Evolutionary conservation across 345 rosid species (phyloP).

Genomic region (Hirschfeldia incana): DNA sequence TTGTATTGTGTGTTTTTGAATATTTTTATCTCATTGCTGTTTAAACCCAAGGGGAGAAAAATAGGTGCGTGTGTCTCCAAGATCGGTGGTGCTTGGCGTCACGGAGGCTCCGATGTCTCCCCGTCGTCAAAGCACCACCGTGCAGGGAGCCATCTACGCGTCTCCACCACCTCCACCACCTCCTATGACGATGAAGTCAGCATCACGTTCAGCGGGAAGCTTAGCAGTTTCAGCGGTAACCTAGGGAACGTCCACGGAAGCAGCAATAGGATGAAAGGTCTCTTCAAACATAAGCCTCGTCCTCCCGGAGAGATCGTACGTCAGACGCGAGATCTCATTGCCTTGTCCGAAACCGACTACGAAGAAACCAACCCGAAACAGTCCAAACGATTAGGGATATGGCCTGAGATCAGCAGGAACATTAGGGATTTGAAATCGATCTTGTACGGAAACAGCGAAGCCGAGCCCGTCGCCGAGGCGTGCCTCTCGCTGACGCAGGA

Average conservation of each 20-base stretch:
- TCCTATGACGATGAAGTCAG: conserved; percentile 21
- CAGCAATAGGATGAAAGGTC: conserved; percentile 36
- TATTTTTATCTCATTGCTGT: background rate
- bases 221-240: conserved; percentile 32
- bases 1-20: background rate
- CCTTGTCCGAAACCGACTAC: background rate
- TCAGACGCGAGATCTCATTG: conserved; percentile 32
- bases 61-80: conserved; percentile 46
- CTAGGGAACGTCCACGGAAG: conserved; percentile 30
- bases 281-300: conserved; percentile 29
- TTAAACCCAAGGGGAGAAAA: background rate
- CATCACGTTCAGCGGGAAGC: conserved; percentile 35
- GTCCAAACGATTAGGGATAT: conserved; percentile 19
- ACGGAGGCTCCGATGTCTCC: conserved; percentile 26
- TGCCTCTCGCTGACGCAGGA: conserved; percentile 81
- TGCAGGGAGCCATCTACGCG: conserved; percentile 38
- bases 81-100: conserved; percentile 34
- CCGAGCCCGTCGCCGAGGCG: conserved; percentile 84
- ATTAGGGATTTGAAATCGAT: conserved; percentile 78
- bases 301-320: conserved; percentile 22
- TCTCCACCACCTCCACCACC: conserved; percentile 30
- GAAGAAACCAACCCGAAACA: background rate
- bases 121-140: conserved; percentile 43
- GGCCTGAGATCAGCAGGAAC: conserved; percentile 61
- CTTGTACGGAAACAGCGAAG: conserved; percentile 87